These are phyloP conservation scores for Phytophthora rubi DNA, from an alignment of 352 stramenopile species.

Conservation along the genomic window DNA sequence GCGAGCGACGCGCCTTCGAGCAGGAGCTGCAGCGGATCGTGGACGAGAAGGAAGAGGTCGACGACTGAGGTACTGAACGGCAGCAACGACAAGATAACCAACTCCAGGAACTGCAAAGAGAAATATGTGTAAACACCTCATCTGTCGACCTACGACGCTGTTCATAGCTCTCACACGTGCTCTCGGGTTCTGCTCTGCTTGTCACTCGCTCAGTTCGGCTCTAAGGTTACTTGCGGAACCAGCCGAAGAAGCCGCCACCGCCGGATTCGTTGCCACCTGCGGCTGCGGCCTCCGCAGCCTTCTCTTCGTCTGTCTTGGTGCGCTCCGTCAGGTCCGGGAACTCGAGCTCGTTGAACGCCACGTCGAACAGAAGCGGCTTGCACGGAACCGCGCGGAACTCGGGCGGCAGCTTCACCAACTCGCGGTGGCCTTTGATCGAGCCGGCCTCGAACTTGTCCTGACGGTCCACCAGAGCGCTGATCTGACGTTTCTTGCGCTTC, in stretches of 20 bases:
- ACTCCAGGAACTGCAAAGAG: not conserved
- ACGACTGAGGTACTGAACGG: slow-evolving; percentile 29
- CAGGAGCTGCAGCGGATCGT: slow-evolving; percentile 54
- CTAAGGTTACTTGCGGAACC: slow-evolving; percentile 74
- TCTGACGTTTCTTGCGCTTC: slow-evolving; percentile 49
- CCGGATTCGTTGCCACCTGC: slow-evolving; percentile 38
- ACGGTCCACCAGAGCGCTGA: slow-evolving; percentile 42
- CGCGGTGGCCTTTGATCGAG: slow-evolving; percentile 53
- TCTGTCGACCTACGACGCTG: slow-evolving; percentile 16
- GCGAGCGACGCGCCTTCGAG: slow-evolving; percentile 57
- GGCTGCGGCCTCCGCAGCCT: slow-evolving; percentile 55
- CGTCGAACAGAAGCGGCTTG: slow-evolving; percentile 87
- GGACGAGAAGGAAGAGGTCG: slow-evolving; percentile 45
- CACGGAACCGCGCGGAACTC: slow-evolving; percentile 67
- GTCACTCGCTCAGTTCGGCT: not conserved
- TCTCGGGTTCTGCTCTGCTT: slow-evolving; percentile 8
- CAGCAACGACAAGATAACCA: too few relatives aligned
- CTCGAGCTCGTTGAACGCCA: slow-evolving; percentile 84
- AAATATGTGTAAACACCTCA: slow-evolving; percentile 29
- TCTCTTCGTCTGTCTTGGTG: slow-evolving; percentile 81
- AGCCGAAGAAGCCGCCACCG: slow-evolving; percentile 69
- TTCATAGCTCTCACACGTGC: slow-evolving; percentile 27
- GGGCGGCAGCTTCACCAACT: slow-evolving; percentile 72
- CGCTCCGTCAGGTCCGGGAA: slow-evolving; percentile 79
- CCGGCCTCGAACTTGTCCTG: slow-evolving; percentile 48